Evolutionary conservation across 768 basidiomycete genomes (phyloP), one percentile per base, ranked within the genome.

Genomic region (Russula earlei): DNA sequence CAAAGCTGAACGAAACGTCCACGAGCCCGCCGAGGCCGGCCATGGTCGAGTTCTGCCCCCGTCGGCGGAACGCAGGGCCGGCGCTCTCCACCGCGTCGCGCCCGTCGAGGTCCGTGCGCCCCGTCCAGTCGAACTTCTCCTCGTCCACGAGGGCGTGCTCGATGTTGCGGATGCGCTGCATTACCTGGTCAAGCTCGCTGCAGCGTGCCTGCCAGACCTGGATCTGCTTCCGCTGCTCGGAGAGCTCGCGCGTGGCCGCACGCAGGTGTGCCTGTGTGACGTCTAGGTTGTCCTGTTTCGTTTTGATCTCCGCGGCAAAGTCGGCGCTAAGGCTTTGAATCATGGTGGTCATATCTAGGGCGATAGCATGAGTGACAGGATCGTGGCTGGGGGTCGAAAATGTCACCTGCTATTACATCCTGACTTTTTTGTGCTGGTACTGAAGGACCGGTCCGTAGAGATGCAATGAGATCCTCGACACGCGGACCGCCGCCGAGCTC

Each of bases 101-200:
- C 58, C 75, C 75, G 45, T 74, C 70, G 0, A 75, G 63, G 58
- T 74, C 73, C 4, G 74, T 75, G 25, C 92, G 80, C 2, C 94
- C 94, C 0, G 90, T 88, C 87, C 87, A 95, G 67, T 94, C 91
- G 61, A 93, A 89, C 55, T 70, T 72, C 55, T 89, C 88, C 69
- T 94, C 93, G 6, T 87, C 85, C 7, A 69, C 66, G 7, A 91
- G 70, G 0, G 90, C 91, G 40, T 82, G 81, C 65, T 91, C 83
- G 27, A 98, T 77, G 68, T 97, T 96, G 45, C 84, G 80, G 47
- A 87, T 78, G 12, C 90, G 82, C 64, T 92, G 91, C 40, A 77
- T 78, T 31, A 87, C 74, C 62, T 89, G 83, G 61, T 96, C 94
- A 11, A 92, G 77, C 67, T 92, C 87, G 9, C 75, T 78, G 56